Base-by-base conservation (phyloP, 2,329 filamentous ascomycete genomes). In the Periconia sp. region DNA sequence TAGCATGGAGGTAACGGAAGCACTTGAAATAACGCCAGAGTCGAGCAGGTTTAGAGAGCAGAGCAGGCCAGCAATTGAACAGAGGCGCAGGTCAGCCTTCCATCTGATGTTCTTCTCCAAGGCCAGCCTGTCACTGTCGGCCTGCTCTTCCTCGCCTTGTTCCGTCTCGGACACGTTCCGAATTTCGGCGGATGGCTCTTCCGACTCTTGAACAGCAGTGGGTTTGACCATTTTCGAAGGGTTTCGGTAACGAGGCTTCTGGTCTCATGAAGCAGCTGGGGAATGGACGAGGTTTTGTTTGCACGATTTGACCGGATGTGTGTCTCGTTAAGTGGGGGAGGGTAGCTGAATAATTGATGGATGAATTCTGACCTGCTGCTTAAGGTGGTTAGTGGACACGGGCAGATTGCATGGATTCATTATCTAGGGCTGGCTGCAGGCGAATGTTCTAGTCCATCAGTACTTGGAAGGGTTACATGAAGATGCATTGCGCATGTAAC, bases 1-100 rank as follows among this genome's bases (percentile, higher is more conserved):
- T 45, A 85, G 78, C 83, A 90, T 88, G 23, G 80, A 85, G 0
- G 87, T 90, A 10, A 90, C 87, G 1, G 85, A 85, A 0, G 87
- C 88, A 7, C 82, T 86, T 1, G 84, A 86, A 52, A 90, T 85
- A 60, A 90, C 86, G 41, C 86, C 86, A 46, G 82, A 85, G 73
- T 90, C 87, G 14, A 90, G 78, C 13, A 91, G 76, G 67, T 90
- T 87, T 53, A 90, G 78, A 57, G 82, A 85, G 73, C 86, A 89
- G 2, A 90, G 75, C n/a, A 90, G 79, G 1, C 86, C 86, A 1
- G 86, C 86, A 57, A 91, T 89, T 23, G 82, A 86, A 72, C 87
- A 90, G 2, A 90, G 76, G 20, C 87, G 81, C 43, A 88, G 64
- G 66, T 90, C 87, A 49, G 88, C 80, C 69, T 89, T 89, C 54